Base-by-base conservation (phyloP, 306 rosid species). In the Casuarina cunninghamiana region DNA sequence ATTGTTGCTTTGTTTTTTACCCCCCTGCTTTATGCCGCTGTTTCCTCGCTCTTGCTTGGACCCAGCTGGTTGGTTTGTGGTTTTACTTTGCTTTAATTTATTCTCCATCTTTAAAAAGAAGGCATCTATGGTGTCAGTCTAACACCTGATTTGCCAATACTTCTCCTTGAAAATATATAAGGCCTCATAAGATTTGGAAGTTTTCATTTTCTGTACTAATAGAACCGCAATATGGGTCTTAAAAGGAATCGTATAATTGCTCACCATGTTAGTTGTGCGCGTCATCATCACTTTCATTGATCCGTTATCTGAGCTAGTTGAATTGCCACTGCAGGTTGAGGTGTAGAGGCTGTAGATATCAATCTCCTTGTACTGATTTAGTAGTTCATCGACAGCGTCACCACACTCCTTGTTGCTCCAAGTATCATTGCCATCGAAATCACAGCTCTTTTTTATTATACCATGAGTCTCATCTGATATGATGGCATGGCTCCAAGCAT, bases 401-500 rank as follows among this genome's bases (percentile, higher is more conserved):
- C 37, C 53, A 38, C 98, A 94, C 45, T 71, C 53, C 3, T 83
- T 13, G 49, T 91, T 91, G 12, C 84, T 88, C 96, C 97, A 90
- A 37, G 97, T 83, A 38, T 87, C 79, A 76, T 76, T 84, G 77
- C 90, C 88, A n/a, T 87, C 78, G 65, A 94, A 94, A 66, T 91
- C 89, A 77, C 98, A 94, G 44, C 78, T 94, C 75, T 78, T 76
- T 54, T 50, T 78, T 2, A 94, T 88, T 35, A 75, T 73, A 74
- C 84, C 83, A 84, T 94, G 84, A 7, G 97, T 94, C 82, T 93
- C 97, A 76, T 93, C 97, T 35, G 97, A 91, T 69, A 90, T 65
- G 82, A 93, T 93, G 3, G 97, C 98, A 74, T 94, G 98, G 80
- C 98, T 94, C 98, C 98, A 94, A 15, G 98, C 98, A 81, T 90